These are phyloP conservation scores for Umbilicus rupestris DNA, from an alignment of 164 flowering plant genomes.

Conservation along the genomic window DNA sequence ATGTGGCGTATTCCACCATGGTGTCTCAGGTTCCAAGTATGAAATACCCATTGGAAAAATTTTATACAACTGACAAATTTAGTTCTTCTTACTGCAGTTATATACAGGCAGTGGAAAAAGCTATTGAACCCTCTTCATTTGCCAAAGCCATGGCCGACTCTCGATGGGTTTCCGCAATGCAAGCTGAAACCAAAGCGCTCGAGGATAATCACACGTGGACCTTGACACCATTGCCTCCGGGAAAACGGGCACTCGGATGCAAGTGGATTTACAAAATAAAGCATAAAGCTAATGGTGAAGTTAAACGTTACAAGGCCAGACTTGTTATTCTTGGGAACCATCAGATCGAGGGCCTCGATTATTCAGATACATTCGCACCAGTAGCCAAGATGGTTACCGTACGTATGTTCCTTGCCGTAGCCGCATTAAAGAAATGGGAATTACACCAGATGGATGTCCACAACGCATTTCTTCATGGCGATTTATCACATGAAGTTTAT, in stretches of 20 bases:
- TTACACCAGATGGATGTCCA: conserved; percentile 3
- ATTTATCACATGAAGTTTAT: not conserved
- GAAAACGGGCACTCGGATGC: not conserved
- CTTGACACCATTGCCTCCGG: not conserved
- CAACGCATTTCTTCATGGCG: conserved; percentile 7
- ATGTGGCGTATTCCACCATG: not conserved
- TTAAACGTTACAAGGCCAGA: not conserved
- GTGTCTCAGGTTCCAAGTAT: not conserved
- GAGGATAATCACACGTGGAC: not conserved
- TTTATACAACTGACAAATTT: too few species aligned
- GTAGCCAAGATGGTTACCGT: conserved; percentile 7
- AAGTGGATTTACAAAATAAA: not conserved
- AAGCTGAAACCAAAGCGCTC: not conserved
- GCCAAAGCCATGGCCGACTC: not conserved
- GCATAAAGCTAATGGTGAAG: not conserved
- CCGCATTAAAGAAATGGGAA: not conserved
- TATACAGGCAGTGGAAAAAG: too few species aligned
- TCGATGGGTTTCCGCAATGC: not conserved
- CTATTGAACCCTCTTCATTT: not conserved
- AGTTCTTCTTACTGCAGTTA: too few species aligned
- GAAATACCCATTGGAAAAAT: too few species aligned
- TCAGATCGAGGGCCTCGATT: not conserved
- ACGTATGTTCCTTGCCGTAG: not conserved
- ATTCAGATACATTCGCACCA: not conserved
- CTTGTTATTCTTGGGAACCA: not conserved